Conservation (phyloP, 768 basidiomycete species). For the Grammothele lineata region DNA sequence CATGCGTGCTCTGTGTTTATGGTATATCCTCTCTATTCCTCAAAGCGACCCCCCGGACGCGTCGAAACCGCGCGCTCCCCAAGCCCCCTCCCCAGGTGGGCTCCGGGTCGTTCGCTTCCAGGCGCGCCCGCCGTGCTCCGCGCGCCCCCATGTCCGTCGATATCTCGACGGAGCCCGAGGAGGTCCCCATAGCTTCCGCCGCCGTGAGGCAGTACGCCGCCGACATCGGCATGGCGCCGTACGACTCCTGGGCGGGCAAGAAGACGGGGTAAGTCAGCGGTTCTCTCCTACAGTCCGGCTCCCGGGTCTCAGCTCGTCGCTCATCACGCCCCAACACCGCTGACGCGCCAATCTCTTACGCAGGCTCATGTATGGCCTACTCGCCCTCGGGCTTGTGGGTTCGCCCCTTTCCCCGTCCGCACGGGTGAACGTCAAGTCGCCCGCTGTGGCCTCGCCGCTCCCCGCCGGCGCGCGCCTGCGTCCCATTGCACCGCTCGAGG, state of each 20-base stretch:
- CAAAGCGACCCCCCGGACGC: slow-evolving; percentile 11
- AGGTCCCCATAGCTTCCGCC: slow-evolving; percentile 11
- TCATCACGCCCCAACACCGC: not conserved
- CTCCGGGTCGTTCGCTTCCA: slow-evolving; percentile 12
- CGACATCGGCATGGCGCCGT: slow-evolving; percentile 22
- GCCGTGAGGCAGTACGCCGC: slow-evolving; percentile 8
- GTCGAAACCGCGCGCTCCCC: slow-evolving; percentile 4
- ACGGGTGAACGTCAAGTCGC: slow-evolving; percentile 5
- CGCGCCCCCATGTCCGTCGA: slow-evolving; percentile 12
- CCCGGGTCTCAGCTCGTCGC: not conserved
- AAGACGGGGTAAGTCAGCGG: slow-evolving; percentile 10
- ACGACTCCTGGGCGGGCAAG: slow-evolving; percentile 19
- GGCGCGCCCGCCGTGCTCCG: slow-evolving; percentile 7
- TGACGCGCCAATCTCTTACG: not conserved
- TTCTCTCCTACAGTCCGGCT: not conserved
- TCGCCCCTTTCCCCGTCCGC: slow-evolving; percentile 16
- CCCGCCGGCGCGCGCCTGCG: slow-evolving; percentile 6
- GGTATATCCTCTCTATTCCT: not conserved
- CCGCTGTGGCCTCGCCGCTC: slow-evolving; percentile 2
- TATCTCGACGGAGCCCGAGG: slow-evolving; percentile 10
- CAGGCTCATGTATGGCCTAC: slow-evolving; percentile 17
- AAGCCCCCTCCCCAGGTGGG: slow-evolving; percentile 6
- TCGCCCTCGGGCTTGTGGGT: slow-evolving; percentile 18
- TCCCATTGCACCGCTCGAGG: slow-evolving; percentile 13
- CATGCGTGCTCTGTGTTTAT: not conserved